phyloP scores from a whole-genome alignment of 1,284 basidiomycete species.

The Afroboletus lepidellus region DNA sequence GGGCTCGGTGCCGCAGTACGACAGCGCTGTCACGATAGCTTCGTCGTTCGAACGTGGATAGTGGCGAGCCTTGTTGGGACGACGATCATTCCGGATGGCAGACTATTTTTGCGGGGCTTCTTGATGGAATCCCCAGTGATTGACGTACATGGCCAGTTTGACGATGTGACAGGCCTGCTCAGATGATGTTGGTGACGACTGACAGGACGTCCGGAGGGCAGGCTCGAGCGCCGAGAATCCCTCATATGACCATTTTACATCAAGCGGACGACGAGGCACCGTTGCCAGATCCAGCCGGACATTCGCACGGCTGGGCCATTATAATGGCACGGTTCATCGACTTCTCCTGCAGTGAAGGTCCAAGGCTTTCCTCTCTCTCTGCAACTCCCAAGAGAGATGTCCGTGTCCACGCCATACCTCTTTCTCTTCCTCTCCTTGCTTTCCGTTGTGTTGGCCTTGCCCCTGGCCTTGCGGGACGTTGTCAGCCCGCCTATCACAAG shows the following conservation, averaged over 20 bases:
- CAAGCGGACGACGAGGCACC: background rate
- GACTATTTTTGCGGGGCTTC: slow-evolving; percentile 6
- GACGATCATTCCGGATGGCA: background rate
- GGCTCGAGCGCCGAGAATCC: slow-evolving; percentile 9
- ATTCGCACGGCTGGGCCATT: slow-evolving; percentile 23
- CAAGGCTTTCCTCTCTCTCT: slow-evolving; percentile 21
- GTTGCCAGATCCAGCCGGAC: slow-evolving; percentile 8
- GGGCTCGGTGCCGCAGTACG: slow-evolving; percentile 9
- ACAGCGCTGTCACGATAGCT: too few relatives aligned
- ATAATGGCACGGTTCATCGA: slow-evolving; percentile 13
- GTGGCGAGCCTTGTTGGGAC: background rate
- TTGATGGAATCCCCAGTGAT: slow-evolving; percentile 9
- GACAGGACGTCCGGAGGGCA: background rate
- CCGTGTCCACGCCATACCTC: slow-evolving; percentile 16
- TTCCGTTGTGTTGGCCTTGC: slow-evolving; percentile 29
- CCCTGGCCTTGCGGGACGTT: slow-evolving; percentile 49
- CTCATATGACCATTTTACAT: slow-evolving; percentile 5
- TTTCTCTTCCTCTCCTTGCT: slow-evolving; percentile 18
- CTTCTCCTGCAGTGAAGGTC: slow-evolving; percentile 8
- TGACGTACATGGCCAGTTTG: slow-evolving; percentile 3
- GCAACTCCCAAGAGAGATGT: slow-evolving; percentile 13
- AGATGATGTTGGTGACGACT: background rate
- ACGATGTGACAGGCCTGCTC: background rate
- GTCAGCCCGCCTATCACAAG: slow-evolving; percentile 54
- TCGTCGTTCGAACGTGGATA: background rate